phyloP scores from a whole-genome alignment of 2,329 filamentous ascomycete species.

The Xylariales sp. region DNA sequence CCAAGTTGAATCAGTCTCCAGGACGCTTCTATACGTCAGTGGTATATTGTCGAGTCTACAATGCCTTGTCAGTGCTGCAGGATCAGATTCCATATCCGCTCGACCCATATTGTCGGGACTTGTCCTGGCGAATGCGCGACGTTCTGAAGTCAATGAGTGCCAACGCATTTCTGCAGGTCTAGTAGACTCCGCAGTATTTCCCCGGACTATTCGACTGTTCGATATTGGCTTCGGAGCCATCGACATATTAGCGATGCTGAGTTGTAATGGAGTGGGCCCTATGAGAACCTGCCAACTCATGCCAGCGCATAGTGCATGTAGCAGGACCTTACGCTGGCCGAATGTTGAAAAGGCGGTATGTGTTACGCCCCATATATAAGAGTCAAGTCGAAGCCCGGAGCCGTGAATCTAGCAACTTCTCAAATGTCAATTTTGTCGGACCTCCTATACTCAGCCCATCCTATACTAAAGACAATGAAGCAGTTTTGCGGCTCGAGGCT shows the following conservation, averaged over 20 bases:
- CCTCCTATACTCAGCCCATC: no score
- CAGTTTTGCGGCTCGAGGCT: conserved; percentile 21
- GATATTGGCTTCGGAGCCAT: conserved; percentile 4
- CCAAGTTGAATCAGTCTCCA: no score
- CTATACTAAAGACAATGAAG: conserved; percentile 10
- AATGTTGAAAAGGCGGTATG: conserved; percentile 30
- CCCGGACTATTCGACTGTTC: neutral
- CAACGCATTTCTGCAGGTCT: conserved; percentile 2
- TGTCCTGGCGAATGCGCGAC: no score
- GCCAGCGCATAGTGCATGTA: conserved; percentile 32
- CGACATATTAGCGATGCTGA: conserved; percentile 3
- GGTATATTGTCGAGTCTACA: no score
- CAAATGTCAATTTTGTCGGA: no score
- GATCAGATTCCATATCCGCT: no score
- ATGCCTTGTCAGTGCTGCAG: no score
- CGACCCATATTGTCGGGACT: no score
- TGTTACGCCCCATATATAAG: conserved; percentile 17
- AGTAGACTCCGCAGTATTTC: neutral
- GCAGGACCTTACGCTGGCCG: conserved; percentile 22
- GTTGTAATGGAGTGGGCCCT: conserved; percentile 18
- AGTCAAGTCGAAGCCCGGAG: conserved; percentile 1
- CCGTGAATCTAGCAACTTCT: no score
- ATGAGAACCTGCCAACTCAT: conserved; percentile 31
- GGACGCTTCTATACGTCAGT: no score
- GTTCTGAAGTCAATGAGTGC: no score